Percentiles rank a stretch among this genome's conserved stretches.
These are phyloP conservation scores for Eucalyptus pauciflora DNA, from an alignment of 345 rosid genomes.

Conservation along the genomic window DNA sequence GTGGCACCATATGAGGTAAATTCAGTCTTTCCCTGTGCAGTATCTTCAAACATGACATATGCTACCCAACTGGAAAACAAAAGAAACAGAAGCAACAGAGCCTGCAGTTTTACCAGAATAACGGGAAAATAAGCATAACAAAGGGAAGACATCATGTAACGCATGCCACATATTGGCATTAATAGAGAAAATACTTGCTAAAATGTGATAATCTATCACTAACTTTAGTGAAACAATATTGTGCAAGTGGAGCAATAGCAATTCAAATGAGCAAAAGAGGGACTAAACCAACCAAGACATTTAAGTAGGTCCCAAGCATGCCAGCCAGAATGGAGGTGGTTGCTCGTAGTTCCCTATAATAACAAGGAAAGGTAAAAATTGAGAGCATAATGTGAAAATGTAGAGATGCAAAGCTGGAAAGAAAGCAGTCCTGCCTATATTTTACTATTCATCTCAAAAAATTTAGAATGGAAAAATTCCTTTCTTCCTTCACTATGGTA, in stretches of 20 bases:
- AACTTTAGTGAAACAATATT: not conserved
- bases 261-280: not conserved
- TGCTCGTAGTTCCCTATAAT: constrained; percentile 56
- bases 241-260: not conserved
- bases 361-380: not conserved
- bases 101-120: constrained; percentile 44
- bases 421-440: not conserved
- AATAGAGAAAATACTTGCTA: not conserved
- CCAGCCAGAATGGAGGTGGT: constrained; percentile 66
- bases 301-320: constrained; percentile 80
- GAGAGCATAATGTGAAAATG: not conserved
- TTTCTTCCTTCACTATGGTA: not conserved
- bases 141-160: not conserved
- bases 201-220: not conserved
- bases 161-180: not conserved
- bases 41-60: constrained; percentile 94
- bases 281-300: constrained; percentile 64
- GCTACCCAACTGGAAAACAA: constrained; percentile 92
- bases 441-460: not conserved
- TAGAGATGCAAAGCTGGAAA: not conserved
- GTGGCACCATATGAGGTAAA: constrained; percentile 78
- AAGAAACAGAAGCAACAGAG: constrained; percentile 77
- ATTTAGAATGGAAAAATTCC: not conserved
- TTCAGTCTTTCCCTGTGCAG: constrained; percentile 56
- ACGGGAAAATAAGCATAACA: not conserved